A percentile compares a stretch with the other conserved stretches of the same genome.
phyloP scores from a whole-genome alignment of 192 early-diverging fungal species.

The Backusella mclennaniae region DNA sequence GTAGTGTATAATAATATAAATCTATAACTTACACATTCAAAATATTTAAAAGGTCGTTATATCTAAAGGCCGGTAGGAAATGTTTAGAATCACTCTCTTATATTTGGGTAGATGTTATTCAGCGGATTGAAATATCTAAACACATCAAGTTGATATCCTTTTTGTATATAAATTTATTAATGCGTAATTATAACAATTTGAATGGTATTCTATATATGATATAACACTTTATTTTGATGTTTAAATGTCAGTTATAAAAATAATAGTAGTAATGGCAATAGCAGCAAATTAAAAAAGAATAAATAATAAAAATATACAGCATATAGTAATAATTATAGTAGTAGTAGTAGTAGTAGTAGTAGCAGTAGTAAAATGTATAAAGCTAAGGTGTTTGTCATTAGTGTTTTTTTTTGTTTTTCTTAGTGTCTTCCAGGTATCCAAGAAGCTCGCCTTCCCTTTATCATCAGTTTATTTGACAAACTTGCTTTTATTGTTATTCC shows the following conservation, averaged over 20 bases:
- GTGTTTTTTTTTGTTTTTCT: not conserved
- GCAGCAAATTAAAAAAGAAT: not conserved
- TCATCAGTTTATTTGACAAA: not conserved
- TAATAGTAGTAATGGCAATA: not conserved
- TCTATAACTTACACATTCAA: not conserved
- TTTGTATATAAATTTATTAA: not conserved
- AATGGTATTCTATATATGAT: not conserved
- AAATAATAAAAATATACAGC: slow-evolving; percentile 5
- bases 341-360: not conserved
- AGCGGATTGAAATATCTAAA: not conserved
- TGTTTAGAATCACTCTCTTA: not conserved
- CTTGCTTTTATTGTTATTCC: not conserved
- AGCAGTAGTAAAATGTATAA: too few species aligned
- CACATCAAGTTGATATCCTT: not conserved
- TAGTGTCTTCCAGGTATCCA: not conserved
- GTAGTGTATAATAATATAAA: not conserved
- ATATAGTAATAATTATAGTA: not conserved
- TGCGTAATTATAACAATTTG: too few species aligned
- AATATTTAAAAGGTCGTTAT: not conserved
- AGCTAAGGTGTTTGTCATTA: not conserved
- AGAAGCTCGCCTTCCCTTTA: not conserved
- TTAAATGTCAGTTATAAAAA: not conserved
- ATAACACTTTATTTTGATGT: not conserved
- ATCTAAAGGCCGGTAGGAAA: not conserved
- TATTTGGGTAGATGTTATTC: not conserved